These are phyloP conservation scores for Globisporangium cylindrosporum DNA, from an alignment of 352 stramenopile species.

Conservation along the genomic window DNA sequence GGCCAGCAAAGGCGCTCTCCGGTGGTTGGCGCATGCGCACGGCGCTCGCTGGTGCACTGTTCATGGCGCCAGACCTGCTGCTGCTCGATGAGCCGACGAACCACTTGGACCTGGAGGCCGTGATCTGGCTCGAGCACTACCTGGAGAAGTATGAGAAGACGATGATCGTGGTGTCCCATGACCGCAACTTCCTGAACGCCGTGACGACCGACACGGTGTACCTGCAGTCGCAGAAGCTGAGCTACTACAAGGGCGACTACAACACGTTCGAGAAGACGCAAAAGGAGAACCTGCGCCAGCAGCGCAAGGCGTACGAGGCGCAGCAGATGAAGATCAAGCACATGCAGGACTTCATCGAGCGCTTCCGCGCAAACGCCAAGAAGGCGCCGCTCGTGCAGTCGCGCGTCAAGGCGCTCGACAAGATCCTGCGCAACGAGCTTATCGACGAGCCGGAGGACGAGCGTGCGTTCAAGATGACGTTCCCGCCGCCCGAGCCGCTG, in stretches of 20 bases:
- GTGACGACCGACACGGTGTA: slow-evolving; percentile 96
- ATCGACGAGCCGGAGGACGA: slow-evolving; percentile 94
- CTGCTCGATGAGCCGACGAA: slow-evolving; percentile 95
- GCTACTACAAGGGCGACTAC: slow-evolving; percentile 95
- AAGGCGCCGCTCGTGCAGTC: slow-evolving; percentile 95
- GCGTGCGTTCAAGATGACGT: slow-evolving; percentile 92
- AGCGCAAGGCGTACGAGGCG: slow-evolving; percentile 87
- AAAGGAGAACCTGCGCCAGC: slow-evolving; percentile 92
- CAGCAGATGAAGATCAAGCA: slow-evolving; percentile 90
- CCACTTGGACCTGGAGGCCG: slow-evolving; percentile 89
- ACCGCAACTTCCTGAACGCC: slow-evolving; percentile 96
- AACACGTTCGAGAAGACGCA: slow-evolving; percentile 94
- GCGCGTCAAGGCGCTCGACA: slow-evolving; percentile 93
- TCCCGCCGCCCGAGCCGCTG: slow-evolving; percentile 93
- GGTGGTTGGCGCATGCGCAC: slow-evolving; percentile 95
- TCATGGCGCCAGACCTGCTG: slow-evolving; percentile 94
- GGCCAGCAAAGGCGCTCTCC: slow-evolving; percentile 88
- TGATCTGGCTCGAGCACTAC: slow-evolving; percentile 93
- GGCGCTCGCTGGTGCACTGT: slow-evolving; percentile 92
- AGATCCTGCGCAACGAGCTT: slow-evolving; percentile 82
- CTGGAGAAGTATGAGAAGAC: slow-evolving; percentile 91
- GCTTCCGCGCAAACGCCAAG: slow-evolving; percentile 95
- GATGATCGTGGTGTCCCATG: slow-evolving; percentile 94
- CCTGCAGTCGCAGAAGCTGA: slow-evolving; percentile 90
- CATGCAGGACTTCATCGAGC: slow-evolving; percentile 98